phyloP scores from a whole-genome alignment of 768 basidiomycete species.

The Lyophyllum atratum region DNA sequence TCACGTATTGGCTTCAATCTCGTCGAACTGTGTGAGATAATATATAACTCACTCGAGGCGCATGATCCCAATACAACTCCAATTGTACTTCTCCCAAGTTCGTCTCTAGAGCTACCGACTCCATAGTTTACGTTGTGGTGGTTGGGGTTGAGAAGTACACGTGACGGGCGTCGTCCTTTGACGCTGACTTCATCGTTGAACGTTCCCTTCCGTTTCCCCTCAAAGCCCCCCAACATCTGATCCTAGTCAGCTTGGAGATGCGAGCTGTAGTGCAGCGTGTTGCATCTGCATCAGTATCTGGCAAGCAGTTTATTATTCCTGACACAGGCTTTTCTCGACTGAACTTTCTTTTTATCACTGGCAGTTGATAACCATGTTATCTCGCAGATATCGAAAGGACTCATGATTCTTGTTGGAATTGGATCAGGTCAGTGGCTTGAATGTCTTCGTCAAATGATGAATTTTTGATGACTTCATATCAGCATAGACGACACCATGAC shows the following conservation, averaged over 20 bases:
- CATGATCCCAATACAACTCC: constrained; percentile 93
- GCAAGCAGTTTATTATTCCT: too few relatives aligned
- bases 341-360: background rate
- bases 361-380: constrained; percentile 80
- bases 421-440: constrained; percentile 58
- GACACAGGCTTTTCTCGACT: background rate
- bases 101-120: constrained; percentile 78
- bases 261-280: constrained; percentile 87
- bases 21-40: constrained; percentile 3
- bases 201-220: background rate
- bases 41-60: constrained; percentile 61
- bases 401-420: constrained; percentile 92
- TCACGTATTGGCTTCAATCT: constrained; percentile 20
- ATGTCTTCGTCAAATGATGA: background rate
- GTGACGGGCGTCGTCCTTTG: background rate
- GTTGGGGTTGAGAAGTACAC: constrained; percentile 1
- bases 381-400: constrained; percentile 79
- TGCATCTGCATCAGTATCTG: constrained; percentile 80
- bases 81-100: constrained; percentile 85
- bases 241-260: constrained; percentile 46
- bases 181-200: background rate
- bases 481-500: constrained; percentile 75
- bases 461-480: constrained; percentile 12
- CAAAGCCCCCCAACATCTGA: background rate
- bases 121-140: constrained; percentile 23